Base-by-base conservation (phyloP, 1,139 yeast genomes). In the Komagataea norvegica region DNA sequence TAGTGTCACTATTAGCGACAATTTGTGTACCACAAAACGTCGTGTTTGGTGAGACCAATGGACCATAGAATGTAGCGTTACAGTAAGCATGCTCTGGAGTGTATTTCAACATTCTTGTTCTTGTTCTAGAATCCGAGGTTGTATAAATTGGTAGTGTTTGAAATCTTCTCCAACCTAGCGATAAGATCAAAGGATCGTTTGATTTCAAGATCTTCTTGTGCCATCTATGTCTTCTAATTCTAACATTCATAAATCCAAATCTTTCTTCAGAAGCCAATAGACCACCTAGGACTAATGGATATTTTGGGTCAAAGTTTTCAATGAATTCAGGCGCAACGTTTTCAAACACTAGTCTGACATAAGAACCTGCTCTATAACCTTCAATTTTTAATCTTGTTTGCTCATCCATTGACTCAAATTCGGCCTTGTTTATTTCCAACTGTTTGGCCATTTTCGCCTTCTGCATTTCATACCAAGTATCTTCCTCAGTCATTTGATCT, bases 81-180 rank as follows among this genome's bases (percentile, higher is more conserved):
- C 98, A 93, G 61, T 85, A 91, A 31, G 96, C 88, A 61, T 93
- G 99, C 57, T 93, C 99, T 6, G 98, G 98, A 0, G 98, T 91
- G 59, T 93, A 93, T 59, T 93, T 93, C 65, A 93, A 73, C 96
- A 93, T 86, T 68, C 98, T 82, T 55, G 88, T 91, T 69, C 99
- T 78, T 6, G 98, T 89, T 65, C 99, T 73, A 5, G 97, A 91
- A 62, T 93, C 99, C 6, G 95, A 80, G 0, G 98, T 93, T 6
- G 98, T 88, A 60, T 89, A 93, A 26, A 93, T 74, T 10, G 99
- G 99, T 40, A 91, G 67, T 0, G 98, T 88, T 64, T 93, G 99
- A 68, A 93, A 93, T 62, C 99, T 74, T 67, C 99, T 78, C 99
- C 98, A 93, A 25, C 99, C 99, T 34, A 93, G 67, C 1, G 97